Conservation (phyloP, 148 eudicot species). For the Heliamphora exappendiculata region DNA sequence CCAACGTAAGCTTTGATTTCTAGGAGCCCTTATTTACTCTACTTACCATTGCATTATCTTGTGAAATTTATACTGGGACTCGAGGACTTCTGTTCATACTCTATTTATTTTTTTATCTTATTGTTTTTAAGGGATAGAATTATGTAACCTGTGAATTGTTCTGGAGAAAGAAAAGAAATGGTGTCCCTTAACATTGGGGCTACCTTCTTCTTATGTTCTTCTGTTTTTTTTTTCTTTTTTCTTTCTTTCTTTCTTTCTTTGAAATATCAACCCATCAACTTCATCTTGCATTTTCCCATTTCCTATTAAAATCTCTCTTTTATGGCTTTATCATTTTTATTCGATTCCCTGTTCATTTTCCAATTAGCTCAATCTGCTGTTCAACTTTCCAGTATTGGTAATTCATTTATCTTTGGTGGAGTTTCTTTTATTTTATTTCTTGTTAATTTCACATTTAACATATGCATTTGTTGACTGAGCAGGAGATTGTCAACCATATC, state of each 20-base stretch:
- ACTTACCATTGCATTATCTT: background rate
- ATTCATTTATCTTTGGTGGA: background rate
- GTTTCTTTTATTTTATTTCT: background rate
- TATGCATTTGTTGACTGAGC: slow-evolving; percentile 6
- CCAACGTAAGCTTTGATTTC: slow-evolving; percentile 35
- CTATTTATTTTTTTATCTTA: background rate
- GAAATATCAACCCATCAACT: background rate
- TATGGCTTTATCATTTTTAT: background rate
- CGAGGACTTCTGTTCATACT: background rate
- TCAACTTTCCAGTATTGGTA: background rate
- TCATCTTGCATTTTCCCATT: background rate
- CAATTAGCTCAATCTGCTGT: background rate
- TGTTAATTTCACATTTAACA: background rate
- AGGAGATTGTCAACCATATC: slow-evolving; percentile 49
- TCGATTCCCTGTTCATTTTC: background rate
- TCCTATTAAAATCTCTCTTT: background rate
- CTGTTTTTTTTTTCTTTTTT: background rate
- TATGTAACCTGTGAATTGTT: background rate
- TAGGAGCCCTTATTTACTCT: background rate
- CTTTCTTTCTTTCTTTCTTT: background rate
- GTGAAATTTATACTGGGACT: background rate
- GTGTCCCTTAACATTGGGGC: background rate
- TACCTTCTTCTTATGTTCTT: background rate
- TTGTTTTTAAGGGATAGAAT: background rate
- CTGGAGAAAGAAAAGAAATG: background rate